Base-by-base conservation (phyloP, 208 protist species). In the Trypanosoma cruzi region DNA sequence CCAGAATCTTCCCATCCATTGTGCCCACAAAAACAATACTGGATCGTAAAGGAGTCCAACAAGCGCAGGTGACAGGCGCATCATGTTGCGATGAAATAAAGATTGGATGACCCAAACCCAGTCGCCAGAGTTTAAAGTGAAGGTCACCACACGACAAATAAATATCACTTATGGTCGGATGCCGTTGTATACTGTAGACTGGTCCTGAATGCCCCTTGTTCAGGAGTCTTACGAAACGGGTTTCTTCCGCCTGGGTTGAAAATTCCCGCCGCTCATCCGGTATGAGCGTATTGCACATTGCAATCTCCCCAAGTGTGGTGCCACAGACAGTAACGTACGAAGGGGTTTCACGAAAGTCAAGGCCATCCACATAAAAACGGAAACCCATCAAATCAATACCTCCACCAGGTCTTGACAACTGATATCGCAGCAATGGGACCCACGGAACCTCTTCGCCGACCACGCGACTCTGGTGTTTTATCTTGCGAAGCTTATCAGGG, bases 71-170 rank as follows among this genome's bases (percentile, higher is more conserved):
- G 5, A 96, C 80, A 4, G 54, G 54, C 11, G 58, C 69, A 16
- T 79, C 79, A 28, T 89, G 59, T 58, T 79, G 75, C 20, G 92
- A 84, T 16, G 82, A 95, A 63, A 75, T 67, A 69, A 89, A 90
- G n/a, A 98, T 81, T 11, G 94, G 94, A 46, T 74, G 62, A 28
- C 82, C 52, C 24, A 93, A 40, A 13, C 86, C 89, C 7, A 72
- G 64, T 20, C 91, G 89, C 94, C 94, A 98, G n/a, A 98, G 85
- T 61, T 97, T 96, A 62, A 95, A 97, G 56, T 77, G 74, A 73
- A 81, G 58, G 66, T 97, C 90, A 13, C 94, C 92, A 66, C 90
- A 93, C 24, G 89, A 96, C 28, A 98, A 53, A 68, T 93, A 95
- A 20, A 96, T 90, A 58, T 98, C 92, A 32, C 82, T 79, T 62